Evolutionary conservation across 208 protist genomes (phyloP).

Genomic region (Crithidia expoeki): DNA sequence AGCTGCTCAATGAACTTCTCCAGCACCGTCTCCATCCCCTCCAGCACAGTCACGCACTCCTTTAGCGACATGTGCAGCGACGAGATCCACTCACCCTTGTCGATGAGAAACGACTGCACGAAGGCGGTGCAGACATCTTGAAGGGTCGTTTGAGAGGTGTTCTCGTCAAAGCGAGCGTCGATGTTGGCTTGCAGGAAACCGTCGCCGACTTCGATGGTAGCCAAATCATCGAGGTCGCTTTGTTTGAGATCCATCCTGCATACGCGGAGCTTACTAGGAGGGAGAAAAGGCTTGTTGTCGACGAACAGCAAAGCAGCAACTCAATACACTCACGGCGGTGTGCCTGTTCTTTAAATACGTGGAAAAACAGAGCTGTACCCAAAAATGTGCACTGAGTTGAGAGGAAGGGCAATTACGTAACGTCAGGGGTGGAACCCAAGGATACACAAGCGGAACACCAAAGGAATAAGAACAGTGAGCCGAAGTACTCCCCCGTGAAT

Average conservation of each 20-base stretch:
- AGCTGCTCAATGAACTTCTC: conserved; percentile 71
- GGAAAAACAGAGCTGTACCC: too few species aligned
- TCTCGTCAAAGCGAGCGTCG: conserved; percentile 36
- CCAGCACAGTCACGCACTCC: conserved; percentile 60
- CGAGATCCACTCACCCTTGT: conserved; percentile 59
- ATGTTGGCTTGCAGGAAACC: conserved; percentile 57
- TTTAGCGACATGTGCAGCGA: conserved; percentile 59
- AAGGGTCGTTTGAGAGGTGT: conserved; percentile 40
- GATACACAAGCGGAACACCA: too few species aligned
- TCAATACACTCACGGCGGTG: too few species aligned
- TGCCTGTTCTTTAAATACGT: too few species aligned
- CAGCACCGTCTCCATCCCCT: conserved; percentile 73
- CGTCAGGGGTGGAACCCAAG: too few species aligned
- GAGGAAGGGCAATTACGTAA: too few species aligned
- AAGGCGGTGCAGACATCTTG: conserved; percentile 68
- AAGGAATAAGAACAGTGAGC: too few species aligned
- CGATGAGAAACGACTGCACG: conserved; percentile 65
- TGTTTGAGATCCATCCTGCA: conserved; percentile 25
- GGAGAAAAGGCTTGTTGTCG: too few species aligned
- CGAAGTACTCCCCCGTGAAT: too few species aligned
- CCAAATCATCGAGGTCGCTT: conserved; percentile 65
- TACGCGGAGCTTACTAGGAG: too few species aligned
- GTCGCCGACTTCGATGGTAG: conserved; percentile 59
- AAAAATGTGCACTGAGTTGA: too few species aligned
- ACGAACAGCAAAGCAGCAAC: too few species aligned